Conservation (phyloP, 2,329 filamentous ascomycete species). For the Trichoderma lentiforme region DNA sequence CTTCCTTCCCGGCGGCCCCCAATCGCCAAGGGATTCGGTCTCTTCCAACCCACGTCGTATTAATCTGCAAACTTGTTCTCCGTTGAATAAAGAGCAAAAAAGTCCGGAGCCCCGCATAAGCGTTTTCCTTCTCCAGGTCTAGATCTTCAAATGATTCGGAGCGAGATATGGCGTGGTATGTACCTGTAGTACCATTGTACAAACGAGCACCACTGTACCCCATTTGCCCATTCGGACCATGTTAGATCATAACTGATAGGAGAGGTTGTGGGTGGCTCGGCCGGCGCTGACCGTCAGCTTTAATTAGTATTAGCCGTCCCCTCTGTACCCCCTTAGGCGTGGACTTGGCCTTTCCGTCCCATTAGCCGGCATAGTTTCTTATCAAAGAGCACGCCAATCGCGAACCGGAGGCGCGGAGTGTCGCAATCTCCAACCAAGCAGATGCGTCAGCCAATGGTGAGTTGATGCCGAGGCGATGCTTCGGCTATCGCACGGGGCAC, state of each 20-base stretch:
- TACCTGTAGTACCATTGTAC: not conserved
- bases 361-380: slow-evolving; percentile 12
- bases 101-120: not conserved
- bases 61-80: not conserved
- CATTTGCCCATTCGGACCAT: not conserved
- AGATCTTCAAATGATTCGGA: not conserved
- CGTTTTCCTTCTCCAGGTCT: not conserved
- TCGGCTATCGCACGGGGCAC: slow-evolving; percentile 11
- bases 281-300: slow-evolving; percentile 10
- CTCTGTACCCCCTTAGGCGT: slow-evolving; percentile 10
- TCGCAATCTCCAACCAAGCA: not conserved
- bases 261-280: not conserved
- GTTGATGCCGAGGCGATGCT: slow-evolving; percentile 5
- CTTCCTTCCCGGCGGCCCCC: not conserved
- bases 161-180: not conserved
- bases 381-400: not conserved
- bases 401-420: not conserved
- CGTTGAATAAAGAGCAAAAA: not conserved
- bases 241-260: slow-evolving; percentile 1
- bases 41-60: not conserved
- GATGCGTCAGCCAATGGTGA: not conserved
- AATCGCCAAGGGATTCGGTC: not conserved
- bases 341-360: not conserved
- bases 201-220: not conserved
- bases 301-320: slow-evolving; percentile 1